Conservation (phyloP, 345 rosid species). For the Eucalyptus urophylla region DNA sequence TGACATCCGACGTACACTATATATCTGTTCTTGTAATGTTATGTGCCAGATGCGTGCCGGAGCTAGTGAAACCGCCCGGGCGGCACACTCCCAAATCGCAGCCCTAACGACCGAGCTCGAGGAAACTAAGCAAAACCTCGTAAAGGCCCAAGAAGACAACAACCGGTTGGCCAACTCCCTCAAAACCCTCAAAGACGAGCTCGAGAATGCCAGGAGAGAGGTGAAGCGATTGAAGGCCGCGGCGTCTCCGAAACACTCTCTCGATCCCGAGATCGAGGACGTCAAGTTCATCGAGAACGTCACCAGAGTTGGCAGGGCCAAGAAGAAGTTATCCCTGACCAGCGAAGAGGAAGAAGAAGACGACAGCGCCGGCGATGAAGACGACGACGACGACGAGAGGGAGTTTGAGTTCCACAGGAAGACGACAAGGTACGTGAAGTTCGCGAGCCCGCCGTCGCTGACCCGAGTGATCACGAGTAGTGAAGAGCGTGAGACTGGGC, state of each 20-base stretch:
- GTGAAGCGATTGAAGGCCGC: constrained; percentile 11
- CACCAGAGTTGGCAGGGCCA: background rate
- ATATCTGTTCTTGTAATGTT: background rate
- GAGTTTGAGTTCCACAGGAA: constrained; percentile 33
- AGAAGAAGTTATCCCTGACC: background rate
- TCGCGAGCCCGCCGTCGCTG: constrained; percentile 45
- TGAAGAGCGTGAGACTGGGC: background rate
- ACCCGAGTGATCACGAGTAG: constrained; percentile 22
- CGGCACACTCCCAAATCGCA: constrained; percentile 9
- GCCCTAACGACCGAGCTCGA: constrained; percentile 38
- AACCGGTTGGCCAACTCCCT: constrained; percentile 16
- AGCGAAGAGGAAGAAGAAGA: background rate
- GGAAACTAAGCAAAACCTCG: constrained; percentile 34
- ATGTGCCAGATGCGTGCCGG: constrained; percentile 5
- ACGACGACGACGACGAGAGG: background rate
- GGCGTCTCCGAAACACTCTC: constrained; percentile 5
- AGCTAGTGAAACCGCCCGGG: background rate
- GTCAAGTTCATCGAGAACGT: constrained; percentile 27
- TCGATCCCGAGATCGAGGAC: constrained; percentile 25
- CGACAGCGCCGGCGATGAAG: background rate
- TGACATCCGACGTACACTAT: background rate
- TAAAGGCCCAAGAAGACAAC: constrained; percentile 28
- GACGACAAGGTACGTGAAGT: constrained; percentile 45
- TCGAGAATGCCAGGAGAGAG: constrained; percentile 30
- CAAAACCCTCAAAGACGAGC: constrained; percentile 31